Evolutionary conservation across 2,329 filamentous ascomycete genomes (phyloP).

Genomic region (Cladosporium sp.): DNA sequence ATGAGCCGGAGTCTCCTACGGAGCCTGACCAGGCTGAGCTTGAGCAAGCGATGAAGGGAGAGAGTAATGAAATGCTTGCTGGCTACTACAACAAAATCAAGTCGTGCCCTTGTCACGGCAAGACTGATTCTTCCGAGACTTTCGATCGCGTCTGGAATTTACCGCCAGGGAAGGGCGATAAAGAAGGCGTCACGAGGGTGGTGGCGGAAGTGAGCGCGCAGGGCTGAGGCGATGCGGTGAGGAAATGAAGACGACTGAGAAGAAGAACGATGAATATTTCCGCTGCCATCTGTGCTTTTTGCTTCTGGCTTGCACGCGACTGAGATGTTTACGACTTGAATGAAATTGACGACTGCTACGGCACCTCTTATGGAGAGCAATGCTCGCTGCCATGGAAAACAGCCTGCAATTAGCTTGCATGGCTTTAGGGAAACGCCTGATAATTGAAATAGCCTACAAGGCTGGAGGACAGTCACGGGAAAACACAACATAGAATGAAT

Average conservation of each 20-base stretch:
- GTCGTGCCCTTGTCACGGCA: slow-evolving; percentile 28
- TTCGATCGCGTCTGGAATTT: slow-evolving; percentile 30
- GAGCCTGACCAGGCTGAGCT: slow-evolving; percentile 24
- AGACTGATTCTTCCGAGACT: slow-evolving; percentile 23
- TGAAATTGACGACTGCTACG: no score
- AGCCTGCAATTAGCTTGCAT: no score
- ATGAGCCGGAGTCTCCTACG: slow-evolving; percentile 26
- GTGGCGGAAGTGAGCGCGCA: slow-evolving; percentile 21
- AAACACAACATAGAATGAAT: no score
- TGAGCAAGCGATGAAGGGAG: slow-evolving; percentile 23
- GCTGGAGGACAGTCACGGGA: no score
- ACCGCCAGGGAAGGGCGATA: slow-evolving; percentile 18
- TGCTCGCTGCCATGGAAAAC: no score
- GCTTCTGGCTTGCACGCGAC: neutral
- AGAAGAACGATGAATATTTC: no score
- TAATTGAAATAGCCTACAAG: no score
- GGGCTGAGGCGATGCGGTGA: neutral
- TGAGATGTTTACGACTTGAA: no score
- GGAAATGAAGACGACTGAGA: neutral
- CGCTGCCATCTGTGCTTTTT: no score
- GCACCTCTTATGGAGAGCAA: no score
- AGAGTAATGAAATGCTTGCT: slow-evolving; percentile 22
- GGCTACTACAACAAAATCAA: slow-evolving; percentile 26
- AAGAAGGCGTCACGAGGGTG: slow-evolving; percentile 23
- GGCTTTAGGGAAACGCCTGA: no score